Conservation (phyloP, 2,329 filamentous ascomycete species). For the Diaporthe sp. region DNA sequence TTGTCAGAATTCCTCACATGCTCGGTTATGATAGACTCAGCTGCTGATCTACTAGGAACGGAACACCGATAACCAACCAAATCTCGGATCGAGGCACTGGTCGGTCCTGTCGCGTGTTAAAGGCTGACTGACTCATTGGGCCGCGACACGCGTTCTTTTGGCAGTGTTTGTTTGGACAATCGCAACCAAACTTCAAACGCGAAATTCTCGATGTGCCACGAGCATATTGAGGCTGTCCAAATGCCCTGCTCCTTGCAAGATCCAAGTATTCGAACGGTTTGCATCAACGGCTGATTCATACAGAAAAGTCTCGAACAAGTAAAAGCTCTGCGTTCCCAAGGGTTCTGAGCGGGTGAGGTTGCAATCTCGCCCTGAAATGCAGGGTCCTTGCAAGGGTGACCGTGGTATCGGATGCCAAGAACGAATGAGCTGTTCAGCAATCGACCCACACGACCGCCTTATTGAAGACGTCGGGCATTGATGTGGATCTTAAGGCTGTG, state of each 20-base stretch:
- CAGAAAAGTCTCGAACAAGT: background rate
- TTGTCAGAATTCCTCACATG: background rate
- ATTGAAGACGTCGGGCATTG: slow-evolving; percentile 17
- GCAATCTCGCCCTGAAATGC: background rate
- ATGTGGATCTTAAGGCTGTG: slow-evolving; percentile 15
- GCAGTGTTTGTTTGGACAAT: background rate
- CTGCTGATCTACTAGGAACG: background rate
- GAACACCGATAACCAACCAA: background rate
- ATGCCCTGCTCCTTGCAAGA: background rate
- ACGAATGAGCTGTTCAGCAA: background rate
- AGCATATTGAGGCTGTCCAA: background rate
- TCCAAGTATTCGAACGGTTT: background rate
- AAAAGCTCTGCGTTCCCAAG: background rate
- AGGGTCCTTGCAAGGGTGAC: slow-evolving; percentile 9
- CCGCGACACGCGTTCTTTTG: background rate
- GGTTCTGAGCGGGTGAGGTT: background rate
- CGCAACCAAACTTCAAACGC: background rate
- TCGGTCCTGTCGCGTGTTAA: background rate
- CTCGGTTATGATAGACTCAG: background rate
- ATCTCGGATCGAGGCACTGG: background rate
- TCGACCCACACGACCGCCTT: slow-evolving; percentile 29
- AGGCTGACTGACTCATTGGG: background rate
- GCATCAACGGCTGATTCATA: slow-evolving; percentile 11
- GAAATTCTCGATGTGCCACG: background rate
- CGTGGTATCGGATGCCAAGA: slow-evolving; percentile 13